phyloP scores from a whole-genome alignment of 257 asterid genomes.

The Gardenia jasminoides region DNA sequence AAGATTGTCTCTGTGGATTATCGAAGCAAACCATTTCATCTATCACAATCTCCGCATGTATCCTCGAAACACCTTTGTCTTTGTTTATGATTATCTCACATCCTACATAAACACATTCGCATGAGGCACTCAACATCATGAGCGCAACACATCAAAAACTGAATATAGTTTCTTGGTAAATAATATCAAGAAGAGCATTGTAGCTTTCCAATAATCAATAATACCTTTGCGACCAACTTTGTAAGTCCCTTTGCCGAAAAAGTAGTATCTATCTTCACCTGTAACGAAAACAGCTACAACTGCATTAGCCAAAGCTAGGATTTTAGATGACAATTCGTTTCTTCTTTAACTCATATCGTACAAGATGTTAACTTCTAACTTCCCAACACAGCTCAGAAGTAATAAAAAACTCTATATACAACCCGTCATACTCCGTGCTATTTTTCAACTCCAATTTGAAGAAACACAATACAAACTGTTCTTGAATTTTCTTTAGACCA shows the following conservation, averaged over 20 bases:
- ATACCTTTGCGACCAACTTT: slow-evolving; percentile 94
- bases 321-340: no score
- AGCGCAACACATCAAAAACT: no score
- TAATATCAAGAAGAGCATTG: not conserved
- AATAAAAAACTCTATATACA: no score
- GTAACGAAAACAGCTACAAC: slow-evolving; percentile 26
- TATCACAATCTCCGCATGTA: slow-evolving; percentile 86
- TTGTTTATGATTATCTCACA: slow-evolving; percentile 79
- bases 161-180: no score
- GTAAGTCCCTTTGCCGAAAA: slow-evolving; percentile 74
- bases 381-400: no score
- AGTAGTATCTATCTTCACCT: slow-evolving; percentile 80
- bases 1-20: slow-evolving; percentile 35
- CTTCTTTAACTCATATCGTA: not conserved
- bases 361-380: no score
- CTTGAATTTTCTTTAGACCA: no score
- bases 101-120: slow-evolving; percentile 40
- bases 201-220: not conserved
- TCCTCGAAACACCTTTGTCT: slow-evolving; percentile 94
- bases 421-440: not conserved
- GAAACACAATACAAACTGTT: no score
- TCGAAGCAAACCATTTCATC: slow-evolving; percentile 79
- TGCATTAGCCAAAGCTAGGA: slow-evolving; percentile 11
- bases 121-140: no score
- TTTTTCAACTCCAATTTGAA: no score